A percentile compares a stretch with the other conserved stretches of the same genome.
Conservation (phyloP, 2,329 filamentous ascomycete species). For the Arthroderma uncinatum region DNA sequence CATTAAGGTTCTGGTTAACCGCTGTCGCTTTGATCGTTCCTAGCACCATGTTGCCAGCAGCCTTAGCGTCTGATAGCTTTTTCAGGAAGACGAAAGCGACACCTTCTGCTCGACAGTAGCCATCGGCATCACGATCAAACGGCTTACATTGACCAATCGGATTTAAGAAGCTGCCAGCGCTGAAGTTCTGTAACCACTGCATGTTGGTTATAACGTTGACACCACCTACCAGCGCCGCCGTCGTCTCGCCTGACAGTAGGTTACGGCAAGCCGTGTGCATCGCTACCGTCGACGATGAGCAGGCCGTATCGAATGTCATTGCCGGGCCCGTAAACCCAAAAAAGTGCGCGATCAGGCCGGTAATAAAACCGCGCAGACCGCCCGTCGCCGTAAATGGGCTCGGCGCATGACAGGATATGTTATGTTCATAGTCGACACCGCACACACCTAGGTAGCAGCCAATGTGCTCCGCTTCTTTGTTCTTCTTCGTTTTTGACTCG, state of each 20-base stretch:
- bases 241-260: constrained; percentile 14
- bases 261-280: constrained; percentile 22
- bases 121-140: constrained; percentile 68
- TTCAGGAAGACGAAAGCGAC: constrained; percentile 67
- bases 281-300: constrained; percentile 19
- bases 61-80: constrained; percentile 63
- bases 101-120: constrained; percentile 70
- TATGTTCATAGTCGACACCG: constrained; percentile 4
- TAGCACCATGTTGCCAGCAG: constrained; percentile 65
- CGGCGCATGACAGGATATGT: constrained; percentile 5
- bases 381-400: constrained; percentile 17
- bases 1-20: constrained; percentile 73
- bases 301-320: constrained; percentile 22
- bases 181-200: not conserved
- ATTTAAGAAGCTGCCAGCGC: constrained; percentile 58
- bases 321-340: constrained; percentile 22
- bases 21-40: no score
- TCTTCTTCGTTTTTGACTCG: constrained; percentile 5
- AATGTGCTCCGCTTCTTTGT: no score
- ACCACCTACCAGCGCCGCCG: constrained; percentile 14
- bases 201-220: constrained; percentile 2
- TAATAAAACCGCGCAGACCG: constrained; percentile 15
- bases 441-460: constrained; percentile 13
- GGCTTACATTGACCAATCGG: constrained; percentile 61
- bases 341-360: constrained; percentile 22